These are phyloP conservation scores for Ophiosphaerella narmari DNA, from an alignment of 2,329 filamentous ascomycete genomes.

Conservation along the genomic window DNA sequence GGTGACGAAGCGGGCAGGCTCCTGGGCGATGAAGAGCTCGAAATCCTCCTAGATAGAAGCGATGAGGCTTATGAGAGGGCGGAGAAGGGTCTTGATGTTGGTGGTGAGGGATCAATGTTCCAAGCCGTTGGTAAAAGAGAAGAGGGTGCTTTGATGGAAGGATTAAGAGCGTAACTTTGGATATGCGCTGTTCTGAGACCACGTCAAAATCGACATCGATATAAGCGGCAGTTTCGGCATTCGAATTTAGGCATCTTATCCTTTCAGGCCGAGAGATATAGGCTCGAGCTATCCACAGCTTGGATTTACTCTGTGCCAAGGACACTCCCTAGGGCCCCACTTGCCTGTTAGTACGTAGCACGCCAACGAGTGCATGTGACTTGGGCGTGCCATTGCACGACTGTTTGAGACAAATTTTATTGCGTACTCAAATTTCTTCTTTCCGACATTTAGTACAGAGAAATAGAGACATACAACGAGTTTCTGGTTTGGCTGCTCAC, in stretches of 20 bases:
- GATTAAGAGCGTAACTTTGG: constrained; percentile 46
- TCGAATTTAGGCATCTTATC: no score
- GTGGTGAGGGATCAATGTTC: constrained; percentile 64
- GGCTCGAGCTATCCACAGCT: not conserved
- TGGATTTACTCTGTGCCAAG: not conserved
- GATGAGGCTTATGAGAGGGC: constrained; percentile 71
- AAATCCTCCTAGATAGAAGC: constrained; percentile 76
- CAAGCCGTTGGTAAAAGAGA: constrained; percentile 80
- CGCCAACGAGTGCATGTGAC: not conserved
- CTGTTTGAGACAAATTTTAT: not conserved
- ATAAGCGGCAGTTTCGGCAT: no score
- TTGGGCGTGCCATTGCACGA: not conserved
- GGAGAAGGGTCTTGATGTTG: constrained; percentile 76
- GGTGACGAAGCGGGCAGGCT: constrained; percentile 65
- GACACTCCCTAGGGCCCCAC: not conserved
- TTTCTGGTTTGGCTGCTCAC: not conserved
- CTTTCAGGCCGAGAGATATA: no score
- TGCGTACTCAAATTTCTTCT: not conserved
- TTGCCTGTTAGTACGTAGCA: not conserved
- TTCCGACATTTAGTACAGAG: not conserved
- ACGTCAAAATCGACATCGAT: no score
- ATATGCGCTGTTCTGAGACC: not conserved
- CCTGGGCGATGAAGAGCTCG: constrained; percentile 75
- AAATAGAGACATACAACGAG: not conserved
- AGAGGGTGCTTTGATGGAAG: constrained; percentile 56